These are phyloP conservation scores for Ichthyophonus hoferi DNA, from an alignment of 208 protist species.

Conservation along the genomic window DNA sequence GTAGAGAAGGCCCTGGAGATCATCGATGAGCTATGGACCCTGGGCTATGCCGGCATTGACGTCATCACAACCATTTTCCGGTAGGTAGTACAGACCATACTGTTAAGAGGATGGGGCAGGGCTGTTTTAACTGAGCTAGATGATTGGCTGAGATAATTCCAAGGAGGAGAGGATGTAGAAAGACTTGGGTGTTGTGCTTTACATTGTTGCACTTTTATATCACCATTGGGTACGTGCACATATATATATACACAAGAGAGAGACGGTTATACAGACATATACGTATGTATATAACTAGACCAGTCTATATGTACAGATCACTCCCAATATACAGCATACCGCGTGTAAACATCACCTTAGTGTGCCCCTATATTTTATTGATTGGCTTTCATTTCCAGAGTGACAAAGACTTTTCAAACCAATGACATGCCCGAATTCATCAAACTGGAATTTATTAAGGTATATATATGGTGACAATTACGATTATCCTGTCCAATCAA, in stretches of 20 bases:
- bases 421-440: slow-evolving; percentile 57
- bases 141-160: no score
- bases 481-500: no score
- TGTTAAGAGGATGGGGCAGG: no score
- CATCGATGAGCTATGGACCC: slow-evolving; percentile 62
- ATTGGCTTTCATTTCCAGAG: neutral
- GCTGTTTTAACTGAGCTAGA: no score
- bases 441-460: slow-evolving; percentile 71
- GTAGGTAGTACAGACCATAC: slow-evolving; percentile 57
- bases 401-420: neutral
- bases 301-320: no score
- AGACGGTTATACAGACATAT: neutral
- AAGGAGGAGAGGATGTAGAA: no score
- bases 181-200: no score
- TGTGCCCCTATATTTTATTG: neutral
- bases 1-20: slow-evolving; percentile 64
- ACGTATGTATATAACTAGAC: neutral
- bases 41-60: slow-evolving; percentile 87
- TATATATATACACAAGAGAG: neutral
- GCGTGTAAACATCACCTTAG: no score
- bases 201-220: no score
- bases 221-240: no score
- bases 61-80: slow-evolving; percentile 92
- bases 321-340: no score
- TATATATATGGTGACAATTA: no score